Conservation (phyloP, 805 yeast genomes). For the Candida oleophila region DNA sequence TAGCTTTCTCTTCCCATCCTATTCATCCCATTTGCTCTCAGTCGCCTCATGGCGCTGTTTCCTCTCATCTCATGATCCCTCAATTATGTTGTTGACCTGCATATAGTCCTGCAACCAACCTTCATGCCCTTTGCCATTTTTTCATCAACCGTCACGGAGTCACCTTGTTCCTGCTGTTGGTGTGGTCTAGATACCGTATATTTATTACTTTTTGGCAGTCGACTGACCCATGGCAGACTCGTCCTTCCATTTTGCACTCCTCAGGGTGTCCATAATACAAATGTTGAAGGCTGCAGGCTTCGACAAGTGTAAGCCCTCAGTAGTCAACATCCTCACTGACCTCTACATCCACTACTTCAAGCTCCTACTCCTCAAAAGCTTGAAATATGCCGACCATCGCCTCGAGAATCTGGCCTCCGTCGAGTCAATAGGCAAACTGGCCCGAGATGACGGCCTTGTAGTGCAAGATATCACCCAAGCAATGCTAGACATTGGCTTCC, state of each 20-base stretch:
- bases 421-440: conserved; percentile 37
- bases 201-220: not conserved
- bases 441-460: not conserved
- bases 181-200: too few relatives aligned
- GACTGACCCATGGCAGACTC: not conserved
- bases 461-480: conserved; percentile 75
- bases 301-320: conserved; percentile 69
- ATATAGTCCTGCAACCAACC: too few relatives aligned
- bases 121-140: too few relatives aligned
- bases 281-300: conserved; percentile 79
- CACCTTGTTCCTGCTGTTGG: too few relatives aligned
- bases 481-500: conserved; percentile 57
- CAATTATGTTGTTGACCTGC: too few relatives aligned
- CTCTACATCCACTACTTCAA: conserved; percentile 63
- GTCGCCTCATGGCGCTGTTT: too few relatives aligned
- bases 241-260: conserved; percentile 35
- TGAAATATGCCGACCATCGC: conserved; percentile 45
- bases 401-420: conserved; percentile 18
- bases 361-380: conserved; percentile 51
- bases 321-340: conserved; percentile 77
- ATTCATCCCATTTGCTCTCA: too few relatives aligned
- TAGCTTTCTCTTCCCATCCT: too few relatives aligned
- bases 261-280: conserved; percentile 47
- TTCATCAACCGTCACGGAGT: too few relatives aligned
- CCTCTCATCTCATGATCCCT: too few relatives aligned